These are phyloP conservation scores for Candida xyloterini DNA, from an alignment of 805 yeast genomes.

Conservation along the genomic window DNA sequence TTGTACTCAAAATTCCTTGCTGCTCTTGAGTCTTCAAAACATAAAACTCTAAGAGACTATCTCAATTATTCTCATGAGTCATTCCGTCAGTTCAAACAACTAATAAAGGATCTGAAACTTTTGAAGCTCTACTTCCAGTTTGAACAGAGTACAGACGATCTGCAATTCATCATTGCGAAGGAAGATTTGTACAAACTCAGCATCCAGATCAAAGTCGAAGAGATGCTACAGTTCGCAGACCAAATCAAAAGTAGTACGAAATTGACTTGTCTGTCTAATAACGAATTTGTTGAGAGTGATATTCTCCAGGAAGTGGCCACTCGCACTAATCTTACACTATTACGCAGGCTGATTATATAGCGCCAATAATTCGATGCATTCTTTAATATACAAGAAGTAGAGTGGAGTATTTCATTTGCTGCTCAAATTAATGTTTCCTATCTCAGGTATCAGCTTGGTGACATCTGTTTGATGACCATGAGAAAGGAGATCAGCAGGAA, in stretches of 20 bases:
- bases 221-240: slow-evolving; percentile 8
- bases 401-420: slow-evolving; percentile 1
- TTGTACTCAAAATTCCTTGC: slow-evolving; percentile 3
- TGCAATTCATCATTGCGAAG: slow-evolving; percentile 9
- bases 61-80: slow-evolving; percentile 1
- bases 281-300: background rate
- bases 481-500: slow-evolving; percentile 11
- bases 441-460: slow-evolving; percentile 13
- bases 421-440: slow-evolving; percentile 5
- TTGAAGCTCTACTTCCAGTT: slow-evolving; percentile 14
- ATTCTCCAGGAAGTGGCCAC: slow-evolving; percentile 7
- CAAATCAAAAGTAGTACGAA: slow-evolving; percentile 7
- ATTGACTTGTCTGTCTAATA: slow-evolving; percentile 2
- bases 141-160: background rate
- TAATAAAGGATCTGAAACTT: slow-evolving; percentile 12
- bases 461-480: slow-evolving; percentile 10
- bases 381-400: background rate
- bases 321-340: slow-evolving; percentile 5
- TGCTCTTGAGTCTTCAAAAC: background rate
- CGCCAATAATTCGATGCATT: slow-evolving; percentile 4
- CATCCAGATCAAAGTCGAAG: slow-evolving; percentile 5
- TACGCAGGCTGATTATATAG: slow-evolving; percentile 11
- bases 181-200: slow-evolving; percentile 13
- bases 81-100: slow-evolving; percentile 7
- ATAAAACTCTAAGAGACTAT: slow-evolving; percentile 9